These are phyloP conservation scores for Tolypocladium paradoxum DNA, from an alignment of 2,329 filamentous ascomycete genomes.

Conservation along the genomic window DNA sequence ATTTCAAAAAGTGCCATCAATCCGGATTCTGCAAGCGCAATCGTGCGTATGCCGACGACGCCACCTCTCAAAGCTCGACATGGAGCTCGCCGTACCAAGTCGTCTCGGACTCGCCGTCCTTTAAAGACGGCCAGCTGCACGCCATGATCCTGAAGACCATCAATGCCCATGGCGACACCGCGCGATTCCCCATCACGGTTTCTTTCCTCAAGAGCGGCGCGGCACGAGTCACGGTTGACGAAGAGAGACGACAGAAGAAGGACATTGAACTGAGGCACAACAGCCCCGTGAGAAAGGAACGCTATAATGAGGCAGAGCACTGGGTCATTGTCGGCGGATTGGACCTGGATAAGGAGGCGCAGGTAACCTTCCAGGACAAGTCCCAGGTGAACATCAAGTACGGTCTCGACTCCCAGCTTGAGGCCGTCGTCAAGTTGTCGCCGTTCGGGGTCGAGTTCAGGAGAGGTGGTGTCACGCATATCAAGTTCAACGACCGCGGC, in stretches of 20 bases:
- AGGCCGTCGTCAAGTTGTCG: conserved; percentile 71
- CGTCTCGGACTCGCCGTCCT: conserved; percentile 56
- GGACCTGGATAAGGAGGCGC: conserved; percentile 59
- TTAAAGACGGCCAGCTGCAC: conserved; percentile 70
- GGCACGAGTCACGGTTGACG: conserved; percentile 79
- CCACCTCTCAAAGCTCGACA: conserved; percentile 47
- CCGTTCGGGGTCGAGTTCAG: conserved; percentile 84
- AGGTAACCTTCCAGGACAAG: conserved; percentile 54
- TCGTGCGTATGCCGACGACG: conserved; percentile 75
- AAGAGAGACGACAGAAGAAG: conserved; percentile 79
- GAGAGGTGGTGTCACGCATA: conserved; percentile 67
- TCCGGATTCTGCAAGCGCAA: conserved; percentile 97
- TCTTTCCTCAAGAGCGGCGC: conserved; percentile 85
- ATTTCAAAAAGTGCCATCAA: conserved; percentile 94
- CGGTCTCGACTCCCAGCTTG: conserved; percentile 63
- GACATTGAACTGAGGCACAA: conserved; percentile 80
- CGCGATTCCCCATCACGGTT: conserved; percentile 72
- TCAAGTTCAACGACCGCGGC: conserved; percentile 85
- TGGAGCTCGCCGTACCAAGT: conserved; percentile 80
- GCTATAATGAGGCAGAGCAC: conserved; percentile 84
- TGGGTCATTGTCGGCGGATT: conserved; percentile 81
- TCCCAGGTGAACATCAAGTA: conserved; percentile 67
- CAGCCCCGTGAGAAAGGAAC: conserved; percentile 77
- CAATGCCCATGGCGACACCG: conserved; percentile 49
- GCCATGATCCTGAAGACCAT: conserved; percentile 76